Conservation (phyloP, 164 flowering plant species). For the Vitis rupestris region DNA sequence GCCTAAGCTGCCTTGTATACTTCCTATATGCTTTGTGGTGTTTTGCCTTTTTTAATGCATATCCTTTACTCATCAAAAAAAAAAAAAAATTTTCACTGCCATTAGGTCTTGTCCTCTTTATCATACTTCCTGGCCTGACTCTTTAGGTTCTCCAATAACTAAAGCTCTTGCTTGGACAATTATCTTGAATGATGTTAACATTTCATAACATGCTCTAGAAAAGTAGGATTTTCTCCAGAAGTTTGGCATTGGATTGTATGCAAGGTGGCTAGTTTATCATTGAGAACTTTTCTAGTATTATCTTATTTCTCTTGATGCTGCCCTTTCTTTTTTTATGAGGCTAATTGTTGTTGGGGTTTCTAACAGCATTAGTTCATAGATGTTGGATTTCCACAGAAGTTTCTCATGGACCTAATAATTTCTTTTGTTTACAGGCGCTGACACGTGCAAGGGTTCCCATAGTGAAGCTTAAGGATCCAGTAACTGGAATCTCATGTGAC, state of each 20-base stretch:
- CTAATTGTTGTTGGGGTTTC: background rate
- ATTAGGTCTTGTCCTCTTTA: background rate
- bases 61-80: too few relatives aligned
- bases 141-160: background rate
- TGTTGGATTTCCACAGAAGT: too few relatives aligned
- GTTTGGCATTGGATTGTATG: background rate
- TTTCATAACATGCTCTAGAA: slow-evolving; percentile 4
- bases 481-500: slow-evolving; percentile 88
- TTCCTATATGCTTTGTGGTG: too few relatives aligned
- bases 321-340: background rate
- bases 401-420: too few relatives aligned
- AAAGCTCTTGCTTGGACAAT: background rate
- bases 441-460: slow-evolving; percentile 97
- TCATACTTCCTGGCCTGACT: background rate
- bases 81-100: too few relatives aligned
- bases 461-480: slow-evolving; percentile 98
- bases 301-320: background rate
- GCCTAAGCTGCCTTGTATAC: too few relatives aligned
- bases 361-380: background rate
- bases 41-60: too few relatives aligned
- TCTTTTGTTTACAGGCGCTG: slow-evolving; percentile 59
- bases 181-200: background rate
- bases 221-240: background rate
- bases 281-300: background rate
- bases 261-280: background rate